phyloP scores from a whole-genome alignment of 441 rosid species.

The Pelargonium cotyledonis region DNA sequence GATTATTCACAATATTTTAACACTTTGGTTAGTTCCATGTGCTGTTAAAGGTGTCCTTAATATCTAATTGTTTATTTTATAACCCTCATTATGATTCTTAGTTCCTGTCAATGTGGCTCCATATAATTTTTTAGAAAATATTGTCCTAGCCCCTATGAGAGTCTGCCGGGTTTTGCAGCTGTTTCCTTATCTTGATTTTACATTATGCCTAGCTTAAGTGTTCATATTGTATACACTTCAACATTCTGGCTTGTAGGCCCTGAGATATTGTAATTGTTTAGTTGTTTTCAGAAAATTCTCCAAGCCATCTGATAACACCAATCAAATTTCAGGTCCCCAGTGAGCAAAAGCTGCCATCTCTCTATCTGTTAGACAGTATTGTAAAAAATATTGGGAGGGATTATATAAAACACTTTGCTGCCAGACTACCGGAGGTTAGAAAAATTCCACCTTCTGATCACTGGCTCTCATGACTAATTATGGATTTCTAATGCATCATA shows the following conservation, averaged over 20 bases:
- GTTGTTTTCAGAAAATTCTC: slow-evolving; percentile 14
- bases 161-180: background rate
- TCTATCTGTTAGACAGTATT: slow-evolving; percentile 97
- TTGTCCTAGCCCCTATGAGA: background rate
- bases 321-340: slow-evolving; percentile 83
- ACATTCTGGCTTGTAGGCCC: background rate
- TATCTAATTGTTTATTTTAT: too few relatives aligned
- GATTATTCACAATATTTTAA: background rate
- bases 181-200: too few relatives aligned
- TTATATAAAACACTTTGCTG: slow-evolving; percentile 77
- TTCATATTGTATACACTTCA: background rate
- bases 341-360: slow-evolving; percentile 96
- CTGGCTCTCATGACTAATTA: background rate
- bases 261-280: background rate
- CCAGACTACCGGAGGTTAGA: slow-evolving; percentile 80
- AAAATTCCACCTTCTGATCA: background rate
- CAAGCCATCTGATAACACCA: slow-evolving; percentile 36
- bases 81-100: too few relatives aligned
- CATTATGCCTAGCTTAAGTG: background rate
- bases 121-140: background rate
- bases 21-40: background rate
- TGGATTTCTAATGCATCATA: background rate
- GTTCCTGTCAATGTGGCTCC: background rate
- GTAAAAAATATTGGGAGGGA: slow-evolving; percentile 94
- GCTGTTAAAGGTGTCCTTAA: background rate